Evolutionary conservation across 1,139 yeast genomes (phyloP), one percentile per base, ranked within the genome.

Genomic region (Candida anutae): DNA sequence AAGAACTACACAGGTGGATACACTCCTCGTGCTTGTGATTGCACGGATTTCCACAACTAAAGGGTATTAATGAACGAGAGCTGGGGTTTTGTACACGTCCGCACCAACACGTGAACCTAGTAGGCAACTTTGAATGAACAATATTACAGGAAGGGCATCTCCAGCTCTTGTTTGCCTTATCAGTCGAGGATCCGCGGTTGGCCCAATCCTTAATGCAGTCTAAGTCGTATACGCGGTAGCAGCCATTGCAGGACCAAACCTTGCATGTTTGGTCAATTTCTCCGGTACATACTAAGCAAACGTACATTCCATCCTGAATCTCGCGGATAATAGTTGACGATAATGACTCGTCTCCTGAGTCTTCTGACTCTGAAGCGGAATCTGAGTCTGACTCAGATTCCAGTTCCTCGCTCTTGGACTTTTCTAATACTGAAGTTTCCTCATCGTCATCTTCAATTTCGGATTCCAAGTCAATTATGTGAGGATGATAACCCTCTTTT

Each of bases 1-100:
- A 66, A 6, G 75, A 57, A 3, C 83, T 57, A 48, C 97, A 87
- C 4, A 75, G 70, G 48, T 87, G 97, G 1, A 77, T 69, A 51
- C 95, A 84, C 6, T 69, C 60, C 13, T 56, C 57, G 31, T 78
- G 58, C 28, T 62, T 58, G 13, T 58, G 58, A 29, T 69, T 69
- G 56, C 96, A 87, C 1, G 85, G 66, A 50, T 81, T 87, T 5
- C 95, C 95, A 62, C 97, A 88, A 32, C 93, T 78, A 42, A 87
- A 93, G 0, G 96, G 95, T 34, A 72, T 58, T 31, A 77, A 54
- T 10, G 68, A 59, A 41, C 79, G 77, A 4, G 65, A 56, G 12
- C 54, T 60, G 0, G 96, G 96, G 38, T 82, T 73, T 13, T 71
- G 58, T 3, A 69, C 71, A 43, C 82, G 79, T 2, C 90, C 88